A percentile compares a stretch with the other conserved stretches of the same genome.
These are phyloP conservation scores for Lodderomyces pseudojiufengensis DNA, from an alignment of 1,139 yeast species.

Conservation along the genomic window DNA sequence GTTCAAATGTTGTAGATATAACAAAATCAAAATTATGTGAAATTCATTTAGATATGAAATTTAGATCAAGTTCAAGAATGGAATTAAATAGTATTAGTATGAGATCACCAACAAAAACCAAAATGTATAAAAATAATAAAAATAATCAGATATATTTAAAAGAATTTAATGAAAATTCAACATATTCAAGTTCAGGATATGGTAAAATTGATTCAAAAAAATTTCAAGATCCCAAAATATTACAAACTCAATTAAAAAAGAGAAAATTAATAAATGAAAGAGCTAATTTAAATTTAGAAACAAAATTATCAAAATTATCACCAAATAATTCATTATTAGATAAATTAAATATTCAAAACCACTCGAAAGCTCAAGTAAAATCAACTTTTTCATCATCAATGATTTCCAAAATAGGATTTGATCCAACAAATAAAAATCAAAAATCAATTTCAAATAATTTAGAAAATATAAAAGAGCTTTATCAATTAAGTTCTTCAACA, in stretches of 20 bases:
- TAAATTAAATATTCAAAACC: constrained; percentile 8
- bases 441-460: constrained; percentile 9
- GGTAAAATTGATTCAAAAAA: constrained; percentile 17
- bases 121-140: constrained; percentile 17
- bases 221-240: constrained; percentile 46
- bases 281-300: constrained; percentile 33
- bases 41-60: constrained; percentile 62
- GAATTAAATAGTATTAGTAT: constrained; percentile 61
- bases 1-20: constrained; percentile 59
- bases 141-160: constrained; percentile 2
- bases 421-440: constrained; percentile 35
- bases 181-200: constrained; percentile 8
- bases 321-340: constrained; percentile 9
- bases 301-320: constrained; percentile 21
- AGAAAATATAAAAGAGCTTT: constrained; percentile 20
- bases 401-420: constrained; percentile 46
- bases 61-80: constrained; percentile 57
- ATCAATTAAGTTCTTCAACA: constrained; percentile 20
- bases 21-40: constrained; percentile 57
- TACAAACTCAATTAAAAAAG: constrained; percentile 32
- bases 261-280: constrained; percentile 30
- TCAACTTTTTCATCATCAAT: constrained; percentile 29
- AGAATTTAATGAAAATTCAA: constrained; percentile 26
- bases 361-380: constrained; percentile 1
- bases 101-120: constrained; percentile 33